These are phyloP conservation scores for Podila minutissima DNA, from an alignment of 192 early-diverging fungal species.

Conservation along the genomic window DNA sequence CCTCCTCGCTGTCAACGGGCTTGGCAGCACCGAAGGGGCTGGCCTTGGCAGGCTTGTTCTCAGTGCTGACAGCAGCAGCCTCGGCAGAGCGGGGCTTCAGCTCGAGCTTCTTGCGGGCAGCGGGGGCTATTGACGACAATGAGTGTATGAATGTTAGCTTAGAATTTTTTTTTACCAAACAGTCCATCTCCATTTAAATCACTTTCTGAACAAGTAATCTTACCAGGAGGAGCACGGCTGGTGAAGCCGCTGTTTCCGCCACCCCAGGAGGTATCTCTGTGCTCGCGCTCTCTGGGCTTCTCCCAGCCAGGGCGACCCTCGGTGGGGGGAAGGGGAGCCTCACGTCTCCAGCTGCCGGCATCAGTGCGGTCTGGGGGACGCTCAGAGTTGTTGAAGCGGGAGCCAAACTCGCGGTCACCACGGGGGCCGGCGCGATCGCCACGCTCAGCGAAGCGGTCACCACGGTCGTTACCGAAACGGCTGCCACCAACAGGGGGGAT, in stretches of 20 bases:
- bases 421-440: constrained; percentile 23
- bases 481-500: constrained; percentile 48
- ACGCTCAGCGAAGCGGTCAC: constrained; percentile 52
- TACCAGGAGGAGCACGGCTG: constrained; percentile 34
- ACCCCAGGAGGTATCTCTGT: constrained; percentile 58
- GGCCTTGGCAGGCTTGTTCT: constrained; percentile 47
- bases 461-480: constrained; percentile 50
- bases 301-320: constrained; percentile 51
- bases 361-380: constrained; percentile 49
- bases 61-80: constrained; percentile 27
- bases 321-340: constrained; percentile 28
- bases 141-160: background rate
- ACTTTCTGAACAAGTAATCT: background rate
- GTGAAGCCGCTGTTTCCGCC: constrained; percentile 39
- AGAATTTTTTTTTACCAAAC: background rate
- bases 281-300: constrained; percentile 50
- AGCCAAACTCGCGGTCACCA: constrained; percentile 42
- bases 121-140: constrained; percentile 23
- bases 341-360: constrained; percentile 50
- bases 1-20: constrained; percentile 68
- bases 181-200: background rate
- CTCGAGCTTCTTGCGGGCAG: constrained; percentile 59
- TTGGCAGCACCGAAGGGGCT: constrained; percentile 74
- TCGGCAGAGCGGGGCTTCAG: constrained; percentile 61
- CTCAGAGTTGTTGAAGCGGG: constrained; percentile 43